Conservation (phyloP, 805 yeast species). For the Allodekkera sacchari region DNA sequence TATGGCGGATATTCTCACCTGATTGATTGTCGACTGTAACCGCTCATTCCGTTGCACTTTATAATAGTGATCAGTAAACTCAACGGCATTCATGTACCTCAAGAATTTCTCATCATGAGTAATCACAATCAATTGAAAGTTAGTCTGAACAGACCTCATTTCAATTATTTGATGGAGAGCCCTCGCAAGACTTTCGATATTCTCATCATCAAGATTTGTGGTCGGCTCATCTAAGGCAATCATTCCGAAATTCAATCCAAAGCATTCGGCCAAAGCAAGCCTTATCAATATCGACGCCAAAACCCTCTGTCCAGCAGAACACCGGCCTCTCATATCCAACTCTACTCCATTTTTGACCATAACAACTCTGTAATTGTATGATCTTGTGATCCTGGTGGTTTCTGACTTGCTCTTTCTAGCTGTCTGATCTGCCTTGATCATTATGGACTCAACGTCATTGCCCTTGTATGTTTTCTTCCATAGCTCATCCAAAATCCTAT, state of each 20-base stretch:
- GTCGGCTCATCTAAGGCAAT: constrained; percentile 98
- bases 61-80: constrained; percentile 82
- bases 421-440: constrained; percentile 70
- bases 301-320: constrained; percentile 97
- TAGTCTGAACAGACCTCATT: constrained; percentile 65
- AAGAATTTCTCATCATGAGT: constrained; percentile 94
- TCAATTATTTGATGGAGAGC: constrained; percentile 71
- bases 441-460: constrained; percentile 87
- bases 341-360: constrained; percentile 91
- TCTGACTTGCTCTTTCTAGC: constrained; percentile 28
- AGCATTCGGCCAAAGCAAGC: constrained; percentile 88
- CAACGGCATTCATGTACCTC: constrained; percentile 74
- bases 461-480: constrained; percentile 96
- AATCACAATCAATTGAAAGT: constrained; percentile 90
- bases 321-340: constrained; percentile 95
- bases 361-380: constrained; percentile 88
- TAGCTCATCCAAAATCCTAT: constrained; percentile 75
- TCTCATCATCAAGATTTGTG: constrained; percentile 85
- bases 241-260: constrained; percentile 91
- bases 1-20: constrained; percentile 20
- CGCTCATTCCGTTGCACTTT: constrained; percentile 72
- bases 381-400: constrained; percentile 34
- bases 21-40: constrained; percentile 65
- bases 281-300: constrained; percentile 87
- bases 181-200: constrained; percentile 78